Percentiles rank a stretch among this genome's conserved stretches.
Conservation (phyloP, 306 rosid species). For the Trifolium subterraneum region DNA sequence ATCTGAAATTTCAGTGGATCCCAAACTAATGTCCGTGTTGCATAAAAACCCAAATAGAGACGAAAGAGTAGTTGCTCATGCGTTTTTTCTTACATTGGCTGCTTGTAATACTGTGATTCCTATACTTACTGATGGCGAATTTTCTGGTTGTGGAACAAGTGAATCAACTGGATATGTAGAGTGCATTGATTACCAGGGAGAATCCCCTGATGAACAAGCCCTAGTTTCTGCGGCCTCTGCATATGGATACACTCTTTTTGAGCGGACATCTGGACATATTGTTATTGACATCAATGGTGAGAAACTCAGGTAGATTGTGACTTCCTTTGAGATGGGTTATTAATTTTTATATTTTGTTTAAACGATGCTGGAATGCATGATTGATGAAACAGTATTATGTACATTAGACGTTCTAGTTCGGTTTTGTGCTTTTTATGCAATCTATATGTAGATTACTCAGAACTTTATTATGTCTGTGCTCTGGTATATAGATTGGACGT, state of each 20-base stretch:
- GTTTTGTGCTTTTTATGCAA: slow-evolving; percentile 25
- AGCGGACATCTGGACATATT: slow-evolving; percentile 97
- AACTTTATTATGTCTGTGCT: slow-evolving; percentile 41
- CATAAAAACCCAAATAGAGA: slow-evolving; percentile 54
- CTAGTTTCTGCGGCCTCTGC: slow-evolving; percentile 94
- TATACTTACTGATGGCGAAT: slow-evolving; percentile 50
- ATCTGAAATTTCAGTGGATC: slow-evolving; percentile 70
- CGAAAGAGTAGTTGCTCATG: slow-evolving; percentile 76
- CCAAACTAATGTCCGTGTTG: slow-evolving; percentile 64
- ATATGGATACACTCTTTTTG: slow-evolving; percentile 92
- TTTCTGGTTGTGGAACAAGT: slow-evolving; percentile 49
- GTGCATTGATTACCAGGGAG: slow-evolving; percentile 84
- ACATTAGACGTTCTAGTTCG: slow-evolving; percentile 20
- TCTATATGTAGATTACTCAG: slow-evolving; percentile 34
- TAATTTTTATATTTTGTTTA: slow-evolving; percentile 24
- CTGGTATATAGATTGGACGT: slow-evolving; percentile 82
- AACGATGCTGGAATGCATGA: slow-evolving; percentile 9
- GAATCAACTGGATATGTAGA: slow-evolving; percentile 51
- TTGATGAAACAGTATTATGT: slow-evolving; percentile 17
- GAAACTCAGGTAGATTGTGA: slow-evolving; percentile 86
- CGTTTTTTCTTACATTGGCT: slow-evolving; percentile 93
- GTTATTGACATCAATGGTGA: slow-evolving; percentile 89
- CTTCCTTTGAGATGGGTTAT: slow-evolving; percentile 45
- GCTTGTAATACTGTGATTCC: slow-evolving; percentile 98
- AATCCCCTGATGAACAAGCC: slow-evolving; percentile 99